Evolutionary conservation across 768 basidiomycete genomes (phyloP), one percentile per base, ranked within the genome.

Genomic region (Fistulinella prunicolor): DNA sequence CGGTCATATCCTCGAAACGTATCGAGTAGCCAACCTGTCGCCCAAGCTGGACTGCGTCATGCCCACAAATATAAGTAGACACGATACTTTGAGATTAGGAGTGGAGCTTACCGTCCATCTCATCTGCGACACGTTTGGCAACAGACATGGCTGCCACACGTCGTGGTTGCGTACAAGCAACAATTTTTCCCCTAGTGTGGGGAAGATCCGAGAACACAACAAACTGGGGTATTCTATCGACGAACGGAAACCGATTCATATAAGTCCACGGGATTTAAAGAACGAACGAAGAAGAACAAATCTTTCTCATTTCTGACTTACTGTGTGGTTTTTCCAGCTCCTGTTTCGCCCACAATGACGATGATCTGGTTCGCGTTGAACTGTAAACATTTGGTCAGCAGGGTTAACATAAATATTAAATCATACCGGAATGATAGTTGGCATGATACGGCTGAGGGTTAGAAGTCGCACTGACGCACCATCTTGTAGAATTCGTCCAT

Each of bases 101-200:
- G n/a, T 22, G 10, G 3, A 9, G 70, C 89, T 59, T 57, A 92
- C 92, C 91, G 65, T 98, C 95, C 93, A 98, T 94, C 69, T 98
- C 95, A 62, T 98, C 95, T 5, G 95, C 94, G 2, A 99, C 95
- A 71, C 95, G 94, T 67, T 95, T 94, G 19, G 95, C 95, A 2
- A 97, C 95, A 14, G 89, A 92, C 92, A 96, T 97, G 9, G 95
- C 94, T 10, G 95, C 94, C 4, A 99, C 93, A 72, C 95, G 80
- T 58, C 95, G 78, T 1, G 95, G 95, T 63, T 99, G 95, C 3
- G 95, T 99, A 61, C 95, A 99, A 0, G 95, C 95, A 3, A 99
- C 85, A 58, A 97, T 70, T 67, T 93, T 96, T 30, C 90, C 85
- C 66, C 81, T 87, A 6, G 84, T 81, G 63, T 97, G 94, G 0